phyloP scores from a whole-genome alignment of 305 asterid genomes.

The Fraxinus greggii region DNA sequence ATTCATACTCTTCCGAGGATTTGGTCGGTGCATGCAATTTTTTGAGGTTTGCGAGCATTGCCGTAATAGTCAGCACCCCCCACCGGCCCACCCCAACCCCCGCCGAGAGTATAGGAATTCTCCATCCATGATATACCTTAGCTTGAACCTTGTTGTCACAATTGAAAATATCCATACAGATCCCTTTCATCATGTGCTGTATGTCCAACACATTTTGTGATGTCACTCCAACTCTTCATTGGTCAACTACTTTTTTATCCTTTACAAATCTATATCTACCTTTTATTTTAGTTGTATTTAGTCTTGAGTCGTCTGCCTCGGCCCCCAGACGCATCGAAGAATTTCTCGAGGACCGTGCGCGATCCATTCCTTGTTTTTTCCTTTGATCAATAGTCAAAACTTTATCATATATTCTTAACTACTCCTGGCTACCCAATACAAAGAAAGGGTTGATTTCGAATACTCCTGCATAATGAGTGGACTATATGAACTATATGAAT shows the following conservation, averaged over 20 bases:
- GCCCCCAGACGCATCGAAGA: not conserved
- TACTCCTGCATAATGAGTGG: not conserved
- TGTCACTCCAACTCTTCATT: not conserved
- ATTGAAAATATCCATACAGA: slow-evolving; percentile 23
- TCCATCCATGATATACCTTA: slow-evolving; percentile 6
- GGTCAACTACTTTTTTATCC: slow-evolving; percentile 37
- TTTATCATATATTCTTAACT: no score
- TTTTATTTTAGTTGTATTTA: not conserved
- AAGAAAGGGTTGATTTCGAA: not conserved
- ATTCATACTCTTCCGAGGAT: slow-evolving; percentile 16
- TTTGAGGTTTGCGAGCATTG: slow-evolving; percentile 16
- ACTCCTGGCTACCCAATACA: no score
- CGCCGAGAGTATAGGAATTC: not conserved
- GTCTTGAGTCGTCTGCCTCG: not conserved
- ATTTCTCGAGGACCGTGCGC: not conserved
- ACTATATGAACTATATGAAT: not conserved
- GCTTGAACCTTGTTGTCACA: slow-evolving; percentile 35
- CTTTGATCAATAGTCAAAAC: not conserved
- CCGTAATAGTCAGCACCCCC: not conserved
- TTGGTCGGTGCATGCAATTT: slow-evolving; percentile 46
- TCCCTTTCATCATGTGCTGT: slow-evolving; percentile 24
- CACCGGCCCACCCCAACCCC: not conserved
- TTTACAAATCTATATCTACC: not conserved
- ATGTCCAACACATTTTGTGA: slow-evolving; percentile 19
- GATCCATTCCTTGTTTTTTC: not conserved